Evolutionary conservation across 257 asterid species (phyloP).

Genomic region (Solanum corneliomulleri): DNA sequence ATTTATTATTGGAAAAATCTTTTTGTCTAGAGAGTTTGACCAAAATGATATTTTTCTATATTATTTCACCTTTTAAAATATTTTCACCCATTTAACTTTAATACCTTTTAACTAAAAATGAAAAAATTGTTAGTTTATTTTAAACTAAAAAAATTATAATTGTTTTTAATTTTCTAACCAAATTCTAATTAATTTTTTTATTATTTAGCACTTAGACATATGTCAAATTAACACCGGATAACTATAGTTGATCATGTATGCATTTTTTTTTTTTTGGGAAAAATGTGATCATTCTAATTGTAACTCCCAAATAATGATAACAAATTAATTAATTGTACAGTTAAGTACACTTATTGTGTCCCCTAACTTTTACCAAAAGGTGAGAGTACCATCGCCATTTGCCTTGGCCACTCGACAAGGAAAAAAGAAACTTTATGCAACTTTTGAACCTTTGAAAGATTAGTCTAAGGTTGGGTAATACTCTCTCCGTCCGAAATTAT

Average conservation of each 20-base stretch:
- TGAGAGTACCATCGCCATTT: background rate
- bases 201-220: accelerated
- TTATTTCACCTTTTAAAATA: too few relatives aligned
- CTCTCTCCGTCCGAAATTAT: too few relatives aligned
- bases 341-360: background rate
- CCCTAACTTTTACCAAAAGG: background rate
- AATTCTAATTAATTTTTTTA: too few relatives aligned
- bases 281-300: background rate
- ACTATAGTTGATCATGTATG: background rate
- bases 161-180: too few relatives aligned
- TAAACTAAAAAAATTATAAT: too few relatives aligned
- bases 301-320: background rate
- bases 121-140: too few relatives aligned
- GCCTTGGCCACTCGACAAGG: background rate
- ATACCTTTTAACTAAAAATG: too few relatives aligned
- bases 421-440: background rate
- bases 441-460: background rate
- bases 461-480: background rate
- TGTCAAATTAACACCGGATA: background rate
- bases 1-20: too few relatives aligned
- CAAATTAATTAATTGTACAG: background rate
- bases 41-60: too few relatives aligned
- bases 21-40: too few relatives aligned
- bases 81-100: too few relatives aligned
- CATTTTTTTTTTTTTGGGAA: background rate